Conservation (phyloP, 495 filamentous ascomycete genomes). For the Aspergillus avenaceus region DNA sequence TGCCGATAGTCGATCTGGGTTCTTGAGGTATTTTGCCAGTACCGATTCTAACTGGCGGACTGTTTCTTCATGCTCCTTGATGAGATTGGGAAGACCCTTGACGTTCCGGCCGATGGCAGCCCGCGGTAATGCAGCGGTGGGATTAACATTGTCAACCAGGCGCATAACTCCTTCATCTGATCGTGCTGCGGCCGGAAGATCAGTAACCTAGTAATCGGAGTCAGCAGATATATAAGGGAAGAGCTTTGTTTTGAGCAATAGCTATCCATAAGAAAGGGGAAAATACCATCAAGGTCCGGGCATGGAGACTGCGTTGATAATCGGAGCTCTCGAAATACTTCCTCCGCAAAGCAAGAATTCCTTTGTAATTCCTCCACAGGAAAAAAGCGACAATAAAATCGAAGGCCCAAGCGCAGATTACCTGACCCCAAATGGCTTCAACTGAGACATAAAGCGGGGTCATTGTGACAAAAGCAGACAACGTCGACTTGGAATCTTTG, state of each 20-base stretch:
- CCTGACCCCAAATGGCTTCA: conserved; percentile 69
- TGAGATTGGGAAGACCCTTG: conserved; percentile 76
- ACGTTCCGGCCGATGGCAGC: conserved; percentile 87
- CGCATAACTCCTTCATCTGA: conserved; percentile 83
- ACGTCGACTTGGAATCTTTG: conserved; percentile 12
- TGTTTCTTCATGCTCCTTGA: conserved; percentile 75
- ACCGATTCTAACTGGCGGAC: conserved; percentile 79
- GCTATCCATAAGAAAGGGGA: neutral
- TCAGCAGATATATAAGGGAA: conserved; percentile 14
- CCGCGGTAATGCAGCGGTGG: conserved; percentile 69
- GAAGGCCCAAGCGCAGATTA: conserved; percentile 74
- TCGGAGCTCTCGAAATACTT: conserved; percentile 83
- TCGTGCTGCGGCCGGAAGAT: conserved; percentile 68
- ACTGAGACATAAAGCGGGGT: conserved; percentile 47
- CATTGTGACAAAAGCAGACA: conserved; percentile 45
- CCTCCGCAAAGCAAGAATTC: conserved; percentile 63
- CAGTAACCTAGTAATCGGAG: conserved; percentile 58
- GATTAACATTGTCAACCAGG: conserved; percentile 70
- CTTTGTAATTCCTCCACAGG: conserved; percentile 86
- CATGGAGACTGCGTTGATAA: conserved; percentile 83
- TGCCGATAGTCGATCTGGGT: conserved; percentile 75
- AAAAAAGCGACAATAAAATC: conserved; percentile 72
- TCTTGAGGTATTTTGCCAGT: conserved; percentile 83
- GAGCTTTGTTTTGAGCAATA: neutral
- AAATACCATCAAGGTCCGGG: conserved; percentile 80